Percentiles rank a stretch among this genome's conserved stretches.
Evolutionary conservation across 164 flowering plant species (phyloP).

Genomic region (Liquidambar formosana): DNA sequence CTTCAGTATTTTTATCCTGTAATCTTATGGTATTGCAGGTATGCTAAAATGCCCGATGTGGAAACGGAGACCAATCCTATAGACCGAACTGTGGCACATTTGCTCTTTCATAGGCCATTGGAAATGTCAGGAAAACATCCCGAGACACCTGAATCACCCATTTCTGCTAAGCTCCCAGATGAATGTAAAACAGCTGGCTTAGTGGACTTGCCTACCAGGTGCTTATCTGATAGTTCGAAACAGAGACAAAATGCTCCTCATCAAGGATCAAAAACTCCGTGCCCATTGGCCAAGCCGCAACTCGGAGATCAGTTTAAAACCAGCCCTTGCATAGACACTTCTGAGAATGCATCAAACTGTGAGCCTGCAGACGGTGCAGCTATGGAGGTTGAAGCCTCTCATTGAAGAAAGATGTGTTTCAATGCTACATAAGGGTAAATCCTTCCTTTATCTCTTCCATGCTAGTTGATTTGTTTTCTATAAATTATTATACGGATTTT

Average conservation of each 20-base stretch:
- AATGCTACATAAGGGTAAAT: conserved; percentile 37
- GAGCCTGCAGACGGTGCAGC: conserved; percentile 27
- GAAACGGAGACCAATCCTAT: conserved; percentile 87
- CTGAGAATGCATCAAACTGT: conserved; percentile 39
- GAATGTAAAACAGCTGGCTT: conserved; percentile 28
- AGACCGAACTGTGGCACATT: conserved; percentile 81
- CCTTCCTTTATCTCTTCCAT: conserved; percentile 42
- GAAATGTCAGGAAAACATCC: conserved; percentile 39
- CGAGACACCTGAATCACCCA: conserved; percentile 46
- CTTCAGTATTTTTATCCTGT: background rate
- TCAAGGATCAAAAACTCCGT: conserved; percentile 28
- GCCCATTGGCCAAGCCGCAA: conserved; percentile 20
- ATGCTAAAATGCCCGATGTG: conserved; percentile 30
- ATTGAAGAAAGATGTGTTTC: conserved; percentile 4
- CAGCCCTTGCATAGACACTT: conserved; percentile 30
- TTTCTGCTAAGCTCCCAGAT: conserved; percentile 29
- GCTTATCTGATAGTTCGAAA: conserved; percentile 24
- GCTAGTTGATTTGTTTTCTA: background rate
- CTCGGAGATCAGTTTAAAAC: conserved; percentile 23
- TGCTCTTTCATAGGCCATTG: conserved; percentile 73
- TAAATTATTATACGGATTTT: conserved; percentile 25
- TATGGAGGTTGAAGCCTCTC: conserved; percentile 30
- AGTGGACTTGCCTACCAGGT: conserved; percentile 20
- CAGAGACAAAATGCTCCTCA: conserved; percentile 21
- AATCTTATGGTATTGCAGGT: conserved; percentile 29